Base-by-base conservation (phyloP, 805 yeast species). In the Cyberlindnera japonica region DNA sequence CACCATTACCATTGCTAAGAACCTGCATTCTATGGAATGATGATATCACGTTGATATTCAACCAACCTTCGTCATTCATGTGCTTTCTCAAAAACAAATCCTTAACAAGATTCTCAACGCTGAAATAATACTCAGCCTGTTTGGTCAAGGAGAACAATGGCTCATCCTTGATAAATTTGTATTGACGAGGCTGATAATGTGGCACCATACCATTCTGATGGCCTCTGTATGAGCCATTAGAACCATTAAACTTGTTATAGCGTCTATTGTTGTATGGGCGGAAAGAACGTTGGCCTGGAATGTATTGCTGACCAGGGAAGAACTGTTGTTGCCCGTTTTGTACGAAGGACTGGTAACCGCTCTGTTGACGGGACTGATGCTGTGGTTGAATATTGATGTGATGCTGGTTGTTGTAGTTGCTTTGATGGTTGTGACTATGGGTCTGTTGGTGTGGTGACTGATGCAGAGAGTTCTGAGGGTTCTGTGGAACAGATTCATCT, bases 61-160 rank as follows among this genome's bases (percentile, higher is more conserved):
- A 72, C 71, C 81, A 81, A 19, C 96, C 96, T 44, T 77, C 71
- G 34, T 73, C 54, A 62, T 81, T 77, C 95, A 91, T 85, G 55
- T 84, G 85, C 49, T 78, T 75, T 63, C 96, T 79, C 64, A 93
- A 71, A 59, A 67, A 91, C 37, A 81, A 68, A 65, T 93, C 99
- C 65, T 88, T 85, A 53, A 83, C 70, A 64, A 93, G 72, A 64
- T 93, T 93, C 54, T 88, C 95, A 37, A 81, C 71, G 22, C 95
- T 82, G 67, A 93, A 85, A 64, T 93, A 93, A 69, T 93, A 93
- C 59, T 87, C 93, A 38, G 91, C 69, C 69, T 90, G 98, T 45
- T 49, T 57, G n/a, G 48, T 42, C 37, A 54, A 35, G 6, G 50
- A 45, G 29, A 46, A 49, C 33, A 48, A 30, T 13, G 58, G 50